phyloP scores from a whole-genome alignment of 352 stramenopile genomes.

The Phytopythium cucurbitacearum region DNA sequence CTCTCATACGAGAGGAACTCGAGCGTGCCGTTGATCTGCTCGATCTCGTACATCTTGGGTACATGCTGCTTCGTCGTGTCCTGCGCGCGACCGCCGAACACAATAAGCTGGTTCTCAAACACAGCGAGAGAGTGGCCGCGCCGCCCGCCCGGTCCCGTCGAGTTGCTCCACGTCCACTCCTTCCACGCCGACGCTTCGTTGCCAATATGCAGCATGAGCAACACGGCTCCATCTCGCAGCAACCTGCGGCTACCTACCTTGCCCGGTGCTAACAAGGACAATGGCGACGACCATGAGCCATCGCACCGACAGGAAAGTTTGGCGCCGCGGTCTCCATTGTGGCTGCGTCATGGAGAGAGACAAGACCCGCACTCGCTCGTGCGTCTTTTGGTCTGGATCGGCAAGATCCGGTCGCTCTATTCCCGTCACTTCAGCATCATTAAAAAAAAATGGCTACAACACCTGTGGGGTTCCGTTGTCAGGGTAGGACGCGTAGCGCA shows the following conservation, averaged over 20 bases:
- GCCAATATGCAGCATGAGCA: slow-evolving; percentile 9
- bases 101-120: slow-evolving; percentile 73
- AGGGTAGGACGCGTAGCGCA: slow-evolving; percentile 1
- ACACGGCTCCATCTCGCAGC: slow-evolving; percentile 1
- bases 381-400: too few species aligned
- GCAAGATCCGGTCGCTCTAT: too few species aligned
- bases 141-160: slow-evolving; percentile 59
- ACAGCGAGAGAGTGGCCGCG: slow-evolving; percentile 87
- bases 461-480: not conserved
- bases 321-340: too few species aligned
- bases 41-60: slow-evolving; percentile 91
- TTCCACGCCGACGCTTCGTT: slow-evolving; percentile 58
- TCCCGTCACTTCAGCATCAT: not conserved
- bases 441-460: not conserved
- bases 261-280: not conserved
- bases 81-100: slow-evolving; percentile 92
- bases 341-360: too few species aligned
- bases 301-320: too few species aligned
- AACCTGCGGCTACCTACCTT: slow-evolving; percentile 3
- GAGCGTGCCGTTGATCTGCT: slow-evolving; percentile 68
- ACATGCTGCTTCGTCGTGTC: slow-evolving; percentile 85
- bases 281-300: too few species aligned
- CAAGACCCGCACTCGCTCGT: too few species aligned
- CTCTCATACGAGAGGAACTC: slow-evolving; percentile 89
- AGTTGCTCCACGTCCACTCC: slow-evolving; percentile 75